Percentiles rank a stretch among this genome's conserved stretches.
Conservation (phyloP, 106 monocot species). For the Dactylorhiza incarnata region DNA sequence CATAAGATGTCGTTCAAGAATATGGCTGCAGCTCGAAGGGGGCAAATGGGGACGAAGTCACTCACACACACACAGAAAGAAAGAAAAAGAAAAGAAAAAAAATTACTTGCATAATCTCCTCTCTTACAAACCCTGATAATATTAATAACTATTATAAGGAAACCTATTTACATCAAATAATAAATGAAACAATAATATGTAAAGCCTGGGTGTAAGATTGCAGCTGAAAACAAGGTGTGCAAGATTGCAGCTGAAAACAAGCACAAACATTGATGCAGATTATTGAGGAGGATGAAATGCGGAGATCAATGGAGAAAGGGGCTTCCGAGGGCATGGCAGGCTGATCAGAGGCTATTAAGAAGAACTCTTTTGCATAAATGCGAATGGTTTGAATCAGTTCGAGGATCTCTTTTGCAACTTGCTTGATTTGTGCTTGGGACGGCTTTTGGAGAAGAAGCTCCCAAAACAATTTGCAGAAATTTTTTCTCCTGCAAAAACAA, state of each 20-base stretch:
- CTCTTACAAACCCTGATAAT: too few relatives aligned
- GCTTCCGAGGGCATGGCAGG: neutral
- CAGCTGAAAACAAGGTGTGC: neutral
- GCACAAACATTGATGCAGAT: neutral
- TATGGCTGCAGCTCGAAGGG: too few relatives aligned
- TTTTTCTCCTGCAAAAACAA: slow-evolving; percentile 56
- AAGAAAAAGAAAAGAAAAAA: too few relatives aligned
- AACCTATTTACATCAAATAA: slow-evolving; percentile 1
- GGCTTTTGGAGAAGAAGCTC: slow-evolving; percentile 32
- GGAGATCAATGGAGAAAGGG: neutral
- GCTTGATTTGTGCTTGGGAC: slow-evolving; percentile 18
- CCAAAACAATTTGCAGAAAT: slow-evolving; percentile 51
- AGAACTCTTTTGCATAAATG: slow-evolving; percentile 22
- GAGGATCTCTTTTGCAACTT: slow-evolving; percentile 55
- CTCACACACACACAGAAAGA: too few relatives aligned
- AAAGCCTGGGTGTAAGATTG: neutral
- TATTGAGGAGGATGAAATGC: neutral
- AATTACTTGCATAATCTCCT: too few relatives aligned
- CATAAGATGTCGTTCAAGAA: too few relatives aligned
- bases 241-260: neutral
- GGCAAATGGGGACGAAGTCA: too few relatives aligned
- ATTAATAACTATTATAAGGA: neutral
- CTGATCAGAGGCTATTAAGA: slow-evolving; percentile 21
- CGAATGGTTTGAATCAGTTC: neutral
- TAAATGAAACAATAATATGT: slow-evolving; percentile 1